Conservation (phyloP, 352 stramenopile species). For the Blastocystis sp. region DNA sequence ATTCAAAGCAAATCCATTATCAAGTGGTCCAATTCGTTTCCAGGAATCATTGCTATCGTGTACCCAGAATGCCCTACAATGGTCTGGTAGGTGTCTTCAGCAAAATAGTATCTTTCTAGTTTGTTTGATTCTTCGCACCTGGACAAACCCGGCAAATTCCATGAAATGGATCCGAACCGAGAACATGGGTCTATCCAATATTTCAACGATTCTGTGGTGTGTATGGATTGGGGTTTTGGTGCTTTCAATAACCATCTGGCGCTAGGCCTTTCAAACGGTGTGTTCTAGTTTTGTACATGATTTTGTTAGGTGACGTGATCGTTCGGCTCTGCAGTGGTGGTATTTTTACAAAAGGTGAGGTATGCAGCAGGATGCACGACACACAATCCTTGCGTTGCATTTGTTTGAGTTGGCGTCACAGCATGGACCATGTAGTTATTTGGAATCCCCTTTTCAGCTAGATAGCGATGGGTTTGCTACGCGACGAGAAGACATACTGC, state of each 20-base stretch:
- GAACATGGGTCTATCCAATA: slow-evolving; percentile 25
- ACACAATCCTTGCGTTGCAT: neutral
- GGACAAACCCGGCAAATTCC: neutral
- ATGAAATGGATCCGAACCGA: slow-evolving; percentile 18
- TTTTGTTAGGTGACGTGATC: slow-evolving; percentile 11
- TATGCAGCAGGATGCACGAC: slow-evolving; percentile 3
- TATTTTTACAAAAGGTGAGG: slow-evolving; percentile 1
- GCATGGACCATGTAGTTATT: neutral
- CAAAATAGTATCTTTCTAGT: neutral
- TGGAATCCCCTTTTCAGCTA: neutral
- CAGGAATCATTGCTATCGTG: slow-evolving; percentile 23
- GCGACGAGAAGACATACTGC: slow-evolving; percentile 20
- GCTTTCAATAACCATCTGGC: neutral
- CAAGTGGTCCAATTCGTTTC: slow-evolving; percentile 37
- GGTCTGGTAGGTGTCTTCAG: neutral
- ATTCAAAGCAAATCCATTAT: neutral
- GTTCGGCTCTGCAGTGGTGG: neutral
- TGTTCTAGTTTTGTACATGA: neutral
- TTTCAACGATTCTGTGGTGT: slow-evolving; percentile 16
- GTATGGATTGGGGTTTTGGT: slow-evolving; percentile 18
- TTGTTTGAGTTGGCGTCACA: neutral
- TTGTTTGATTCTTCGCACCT: neutral
- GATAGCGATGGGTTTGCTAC: neutral
- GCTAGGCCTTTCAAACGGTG: neutral
- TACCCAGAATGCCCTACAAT: neutral